phyloP scores from a whole-genome alignment of 306 rosid genomes.

The Vicia faba region DNA sequence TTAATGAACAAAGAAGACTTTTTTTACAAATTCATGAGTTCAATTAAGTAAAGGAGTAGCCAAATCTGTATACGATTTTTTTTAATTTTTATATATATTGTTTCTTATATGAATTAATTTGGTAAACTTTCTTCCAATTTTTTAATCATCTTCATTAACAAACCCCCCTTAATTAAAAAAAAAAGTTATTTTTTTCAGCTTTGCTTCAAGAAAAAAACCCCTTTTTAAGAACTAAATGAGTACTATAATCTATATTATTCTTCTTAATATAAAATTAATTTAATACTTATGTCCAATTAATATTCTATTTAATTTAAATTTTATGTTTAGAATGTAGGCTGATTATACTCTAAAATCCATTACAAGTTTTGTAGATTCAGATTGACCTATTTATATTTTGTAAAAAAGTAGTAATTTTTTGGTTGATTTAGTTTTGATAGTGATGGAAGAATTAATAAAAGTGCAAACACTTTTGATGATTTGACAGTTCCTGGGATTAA shows the following conservation, averaged over 20 bases:
- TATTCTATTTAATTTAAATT: not conserved
- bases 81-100: not conserved
- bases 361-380: not conserved
- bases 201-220: not conserved
- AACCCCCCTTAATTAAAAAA: not conserved
- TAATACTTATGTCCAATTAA: not conserved
- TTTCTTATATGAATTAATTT: not conserved
- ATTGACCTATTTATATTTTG: not conserved
- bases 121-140: not conserved
- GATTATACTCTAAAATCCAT: conserved; percentile 2
- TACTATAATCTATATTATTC: conserved; percentile 15
- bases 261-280: conserved; percentile 14
- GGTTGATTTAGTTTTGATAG: conserved; percentile 33
- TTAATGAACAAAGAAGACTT: not conserved
- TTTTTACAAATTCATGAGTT: not conserved
- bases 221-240: conserved; percentile 18
- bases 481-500: conserved; percentile 50
- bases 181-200: not conserved
- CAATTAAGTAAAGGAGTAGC: not conserved
- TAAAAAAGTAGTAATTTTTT: not conserved
- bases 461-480: conserved; percentile 45
- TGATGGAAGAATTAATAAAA: conserved; percentile 33
- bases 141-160: not conserved
- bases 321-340: not conserved
- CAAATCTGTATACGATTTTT: not conserved